Evolutionary conservation across 768 basidiomycete species (phyloP).

Genomic region (Postia placenta): DNA sequence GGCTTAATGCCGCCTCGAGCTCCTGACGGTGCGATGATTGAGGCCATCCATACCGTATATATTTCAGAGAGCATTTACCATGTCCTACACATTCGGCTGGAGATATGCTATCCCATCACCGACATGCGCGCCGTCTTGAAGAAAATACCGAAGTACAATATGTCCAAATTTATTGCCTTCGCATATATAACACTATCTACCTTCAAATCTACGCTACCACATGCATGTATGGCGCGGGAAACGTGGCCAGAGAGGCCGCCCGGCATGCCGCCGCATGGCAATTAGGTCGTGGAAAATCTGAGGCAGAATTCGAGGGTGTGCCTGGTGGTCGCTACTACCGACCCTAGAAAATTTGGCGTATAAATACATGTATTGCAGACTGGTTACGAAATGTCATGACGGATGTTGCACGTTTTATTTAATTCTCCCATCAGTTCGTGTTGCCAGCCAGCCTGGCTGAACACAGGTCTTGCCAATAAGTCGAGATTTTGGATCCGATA

Average conservation of each 20-base stretch:
- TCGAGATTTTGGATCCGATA: background rate
- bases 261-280: background rate
- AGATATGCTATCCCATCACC: constrained; percentile 8
- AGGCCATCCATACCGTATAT: background rate
- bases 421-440: too few relatives aligned
- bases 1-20: background rate
- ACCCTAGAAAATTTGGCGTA: background rate
- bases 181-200: background rate
- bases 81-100: constrained; percentile 3
- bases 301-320: background rate
- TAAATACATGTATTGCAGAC: too few relatives aligned
- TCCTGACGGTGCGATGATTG: background rate
- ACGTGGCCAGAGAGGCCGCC: background rate
- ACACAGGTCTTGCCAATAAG: background rate
- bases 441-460: background rate
- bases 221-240: background rate
- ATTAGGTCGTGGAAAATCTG: too few relatives aligned
- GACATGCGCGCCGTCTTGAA: constrained; percentile 3
- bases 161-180: background rate
- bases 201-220: background rate
- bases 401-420: too few relatives aligned
- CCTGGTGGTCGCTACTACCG: background rate
- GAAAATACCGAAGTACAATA: constrained; percentile 6
- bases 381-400: too few relatives aligned
- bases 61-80: constrained; percentile 8